A percentile compares a stretch with the other conserved stretches of the same genome.
These are phyloP conservation scores for Ploettnerulaceae sp. DNA, from an alignment of 2,329 filamentous ascomycete species.

Conservation along the genomic window DNA sequence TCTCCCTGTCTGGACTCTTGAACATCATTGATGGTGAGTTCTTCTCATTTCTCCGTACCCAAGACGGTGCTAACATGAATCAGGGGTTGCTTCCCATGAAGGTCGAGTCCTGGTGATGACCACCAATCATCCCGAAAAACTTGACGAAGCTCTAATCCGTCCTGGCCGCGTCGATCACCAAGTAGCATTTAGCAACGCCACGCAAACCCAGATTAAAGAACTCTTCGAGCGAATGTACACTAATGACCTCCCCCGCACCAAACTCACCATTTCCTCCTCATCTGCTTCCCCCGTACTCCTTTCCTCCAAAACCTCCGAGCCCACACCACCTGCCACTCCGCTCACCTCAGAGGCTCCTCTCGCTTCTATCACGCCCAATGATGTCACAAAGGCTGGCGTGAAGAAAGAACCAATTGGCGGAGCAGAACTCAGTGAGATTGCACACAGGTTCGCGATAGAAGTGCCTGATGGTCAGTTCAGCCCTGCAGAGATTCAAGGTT, in stretches of 20 bases:
- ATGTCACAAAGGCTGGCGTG: not conserved
- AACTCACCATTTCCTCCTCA: slow-evolving; percentile 22
- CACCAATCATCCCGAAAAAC: slow-evolving; percentile 67
- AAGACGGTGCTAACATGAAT: slow-evolving; percentile 1
- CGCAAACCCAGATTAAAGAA: slow-evolving; percentile 48
- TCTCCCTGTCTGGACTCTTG: slow-evolving; percentile 72
- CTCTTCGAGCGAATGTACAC: slow-evolving; percentile 58
- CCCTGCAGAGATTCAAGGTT: slow-evolving; percentile 62
- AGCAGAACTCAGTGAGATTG: slow-evolving; percentile 37
- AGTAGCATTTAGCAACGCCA: slow-evolving; percentile 58
- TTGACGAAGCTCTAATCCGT: slow-evolving; percentile 69
- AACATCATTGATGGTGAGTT: slow-evolving; percentile 58
- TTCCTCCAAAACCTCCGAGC: not conserved
- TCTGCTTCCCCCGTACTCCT: not conserved
- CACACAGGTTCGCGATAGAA: slow-evolving; percentile 43
- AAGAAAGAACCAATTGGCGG: slow-evolving; percentile 24
- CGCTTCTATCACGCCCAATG: not conserved
- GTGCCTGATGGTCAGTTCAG: slow-evolving; percentile 51
- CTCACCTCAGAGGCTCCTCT: not conserved
- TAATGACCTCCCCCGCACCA: slow-evolving; percentile 33
- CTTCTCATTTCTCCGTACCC: not conserved
- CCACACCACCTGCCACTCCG: not conserved
- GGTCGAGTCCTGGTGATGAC: slow-evolving; percentile 79
- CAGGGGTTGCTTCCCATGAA: slow-evolving; percentile 68
- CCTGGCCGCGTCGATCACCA: slow-evolving; percentile 69